Conservation (phyloP, 129 eudicot species). For the Dittrichia graveolens region DNA sequence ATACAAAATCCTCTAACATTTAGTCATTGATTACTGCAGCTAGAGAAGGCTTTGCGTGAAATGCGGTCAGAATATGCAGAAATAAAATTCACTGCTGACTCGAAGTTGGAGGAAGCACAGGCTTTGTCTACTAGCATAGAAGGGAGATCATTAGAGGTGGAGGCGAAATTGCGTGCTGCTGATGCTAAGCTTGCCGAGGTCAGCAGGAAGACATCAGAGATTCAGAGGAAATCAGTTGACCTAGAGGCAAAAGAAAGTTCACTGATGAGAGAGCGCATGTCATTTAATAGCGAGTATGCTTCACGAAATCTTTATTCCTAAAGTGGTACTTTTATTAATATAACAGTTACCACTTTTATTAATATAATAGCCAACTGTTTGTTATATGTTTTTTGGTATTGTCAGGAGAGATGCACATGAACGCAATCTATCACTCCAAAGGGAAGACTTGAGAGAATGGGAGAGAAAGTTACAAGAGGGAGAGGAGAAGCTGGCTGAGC, state of each 20-base stretch:
- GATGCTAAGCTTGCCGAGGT: slow-evolving; percentile 98
- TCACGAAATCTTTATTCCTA: neutral
- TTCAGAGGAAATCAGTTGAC: slow-evolving; percentile 73
- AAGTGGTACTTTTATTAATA: too few species aligned
- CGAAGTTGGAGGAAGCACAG: slow-evolving; percentile 86
- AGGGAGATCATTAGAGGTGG: slow-evolving; percentile 88
- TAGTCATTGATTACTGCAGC: slow-evolving; percentile 52
- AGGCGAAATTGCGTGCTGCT: slow-evolving; percentile 77
- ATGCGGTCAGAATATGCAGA: slow-evolving; percentile 95
- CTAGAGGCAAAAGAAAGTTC: slow-evolving; percentile 75
- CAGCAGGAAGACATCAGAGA: slow-evolving; percentile 86
- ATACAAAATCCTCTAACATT: neutral
- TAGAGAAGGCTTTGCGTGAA: slow-evolving; percentile 88
- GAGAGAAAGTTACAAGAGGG: slow-evolving; percentile 83
- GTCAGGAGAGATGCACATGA: slow-evolving; percentile 78
- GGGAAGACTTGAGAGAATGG: slow-evolving; percentile 94
- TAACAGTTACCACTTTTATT: too few species aligned
- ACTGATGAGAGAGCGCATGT: slow-evolving; percentile 75
- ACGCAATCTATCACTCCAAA: slow-evolving; percentile 57
- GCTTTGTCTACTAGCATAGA: slow-evolving; percentile 74
- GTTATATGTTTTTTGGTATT: slow-evolving; percentile 14
- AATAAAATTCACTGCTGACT: slow-evolving; percentile 89
- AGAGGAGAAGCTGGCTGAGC: slow-evolving; percentile 88
- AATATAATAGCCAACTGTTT: neutral
- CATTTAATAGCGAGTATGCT: slow-evolving; percentile 81